Base-by-base conservation (phyloP, 768 basidiomycete genomes). In the Pluteus cervinus region DNA sequence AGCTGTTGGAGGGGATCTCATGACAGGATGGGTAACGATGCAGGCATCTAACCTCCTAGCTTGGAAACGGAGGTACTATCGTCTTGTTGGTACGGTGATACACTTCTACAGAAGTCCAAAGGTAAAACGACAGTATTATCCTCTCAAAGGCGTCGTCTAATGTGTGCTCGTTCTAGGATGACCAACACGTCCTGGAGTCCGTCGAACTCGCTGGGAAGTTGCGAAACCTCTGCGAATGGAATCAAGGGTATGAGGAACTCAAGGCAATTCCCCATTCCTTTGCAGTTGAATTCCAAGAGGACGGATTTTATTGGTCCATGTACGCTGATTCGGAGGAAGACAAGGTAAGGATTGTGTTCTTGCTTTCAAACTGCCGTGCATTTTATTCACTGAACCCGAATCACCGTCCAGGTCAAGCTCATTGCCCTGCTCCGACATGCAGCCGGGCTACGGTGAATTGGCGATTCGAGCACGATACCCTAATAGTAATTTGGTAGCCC, bases 51-150 rank as follows among this genome's bases (percentile, higher is more conserved):
- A 75, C 10, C 65, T 62, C 3, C 54, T 77, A 37, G 59, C 66
- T 1, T 84, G 81, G 81, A 76, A 75, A 47, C 65, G 81, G 41
- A 63, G 79, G n/a, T 82, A 71, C 47, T 81, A 70, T 56, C 73
- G 68, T 53, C 70, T 82, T 32, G 57, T 68, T 36, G 68, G 65
- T 11, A 64, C 62, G 16, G 59, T 58, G 5, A 44, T 75, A 22
- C 62, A 66, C 36, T 62, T 84, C 28, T 77, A 71, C 48, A 65
- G 66, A 28, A 74, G 63, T 51, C 66, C 66, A 23, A 66, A 73
- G 57, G 81, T 76, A 41, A 36, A 64, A 47, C 8, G 41, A 5
- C 7, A 38, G 29, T 46, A 24, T 33, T 9, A 29, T 10, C 26
- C 20, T 31, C 22, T 22, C 21, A 9, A 18, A 22, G 33, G 10